Evolutionary conservation across 176 grass and related monocot genomes (phyloP).

Genomic region (Eragrostis curvula): DNA sequence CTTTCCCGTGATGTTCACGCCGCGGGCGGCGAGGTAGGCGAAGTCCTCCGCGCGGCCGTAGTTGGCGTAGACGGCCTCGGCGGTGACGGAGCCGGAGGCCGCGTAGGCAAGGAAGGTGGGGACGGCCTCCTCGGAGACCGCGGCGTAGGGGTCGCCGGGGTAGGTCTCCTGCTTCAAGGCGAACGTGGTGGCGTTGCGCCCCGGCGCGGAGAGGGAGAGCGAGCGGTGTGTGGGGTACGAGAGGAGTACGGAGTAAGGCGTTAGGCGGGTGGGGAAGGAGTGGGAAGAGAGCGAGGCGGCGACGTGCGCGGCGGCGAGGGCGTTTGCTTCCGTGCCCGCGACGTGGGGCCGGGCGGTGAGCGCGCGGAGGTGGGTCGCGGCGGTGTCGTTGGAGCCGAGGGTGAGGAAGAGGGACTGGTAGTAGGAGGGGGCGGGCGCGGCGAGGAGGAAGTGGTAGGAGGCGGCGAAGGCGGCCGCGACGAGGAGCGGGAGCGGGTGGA

Average conservation of each 20-base stretch:
- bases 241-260: conserved; percentile 79
- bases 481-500: conserved; percentile 36
- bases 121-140: conserved; percentile 45
- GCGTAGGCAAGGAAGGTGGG: conserved; percentile 90
- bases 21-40: conserved; percentile 52
- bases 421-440: conserved; percentile 33
- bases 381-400: conserved; percentile 77
- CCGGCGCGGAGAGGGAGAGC: conserved; percentile 60
- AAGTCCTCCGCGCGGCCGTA: conserved; percentile 89
- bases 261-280: conserved; percentile 53
- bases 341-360: conserved; percentile 79
- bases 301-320: conserved; percentile 54
- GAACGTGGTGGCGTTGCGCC: conserved; percentile 40
- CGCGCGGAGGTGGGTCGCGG: conserved; percentile 67
- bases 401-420: conserved; percentile 84
- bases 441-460: conserved; percentile 36
- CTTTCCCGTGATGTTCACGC: conserved; percentile 73
- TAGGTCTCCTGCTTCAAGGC: conserved; percentile 64
- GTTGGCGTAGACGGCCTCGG: conserved; percentile 76
- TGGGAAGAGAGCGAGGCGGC: conserved; percentile 40
- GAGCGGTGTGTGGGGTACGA: conserved; percentile 65
- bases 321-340: conserved; percentile 58
- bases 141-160: conserved; percentile 59
- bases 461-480: conserved; percentile 37
- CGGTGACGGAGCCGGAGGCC: conserved; percentile 63